Evolutionary conservation across 192 early-diverging fungal genomes (phyloP).

Genomic region (Podochytrium sp.): DNA sequence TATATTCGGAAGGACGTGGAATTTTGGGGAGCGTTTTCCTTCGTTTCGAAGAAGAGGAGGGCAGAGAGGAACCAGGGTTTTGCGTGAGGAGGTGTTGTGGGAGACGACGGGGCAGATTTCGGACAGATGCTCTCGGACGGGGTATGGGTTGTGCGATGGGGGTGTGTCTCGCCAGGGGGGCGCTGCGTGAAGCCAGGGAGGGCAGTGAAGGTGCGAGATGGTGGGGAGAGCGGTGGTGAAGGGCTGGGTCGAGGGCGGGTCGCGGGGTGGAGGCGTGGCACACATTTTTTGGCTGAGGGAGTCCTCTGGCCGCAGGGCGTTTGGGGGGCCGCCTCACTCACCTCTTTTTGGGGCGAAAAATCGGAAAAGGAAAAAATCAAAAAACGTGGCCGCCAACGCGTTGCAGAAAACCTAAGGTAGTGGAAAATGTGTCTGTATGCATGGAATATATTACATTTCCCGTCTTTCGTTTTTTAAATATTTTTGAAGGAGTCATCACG

Average conservation of each 20-base stretch:
- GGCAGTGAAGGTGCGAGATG: neutral
- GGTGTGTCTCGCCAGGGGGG: neutral
- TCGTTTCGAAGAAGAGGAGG: neutral
- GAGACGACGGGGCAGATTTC: too few relatives aligned
- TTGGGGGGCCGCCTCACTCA: neutral
- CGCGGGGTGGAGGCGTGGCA: neutral
- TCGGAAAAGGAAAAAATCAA: neutral
- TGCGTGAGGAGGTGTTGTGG: too few relatives aligned
- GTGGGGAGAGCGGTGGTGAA: neutral
- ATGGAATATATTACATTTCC: too few relatives aligned
- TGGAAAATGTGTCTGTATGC: too few relatives aligned
- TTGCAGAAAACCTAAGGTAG: too few relatives aligned
- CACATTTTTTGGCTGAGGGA: neutral
- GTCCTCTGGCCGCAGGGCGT: neutral
- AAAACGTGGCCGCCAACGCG: too few relatives aligned
- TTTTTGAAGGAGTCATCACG: too few relatives aligned
- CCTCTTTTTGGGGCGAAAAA: neutral
- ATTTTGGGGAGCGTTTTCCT: neutral
- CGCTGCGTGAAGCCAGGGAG: too few relatives aligned
- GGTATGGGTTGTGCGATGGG: too few relatives aligned
- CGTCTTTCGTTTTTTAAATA: too few relatives aligned
- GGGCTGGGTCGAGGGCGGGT: neutral
- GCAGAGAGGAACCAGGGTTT: neutral
- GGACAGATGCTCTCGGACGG: too few relatives aligned
- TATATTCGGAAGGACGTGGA: too few relatives aligned